Conservation (phyloP, 257 asterid species). For the Phtheirospermum japonicum region DNA sequence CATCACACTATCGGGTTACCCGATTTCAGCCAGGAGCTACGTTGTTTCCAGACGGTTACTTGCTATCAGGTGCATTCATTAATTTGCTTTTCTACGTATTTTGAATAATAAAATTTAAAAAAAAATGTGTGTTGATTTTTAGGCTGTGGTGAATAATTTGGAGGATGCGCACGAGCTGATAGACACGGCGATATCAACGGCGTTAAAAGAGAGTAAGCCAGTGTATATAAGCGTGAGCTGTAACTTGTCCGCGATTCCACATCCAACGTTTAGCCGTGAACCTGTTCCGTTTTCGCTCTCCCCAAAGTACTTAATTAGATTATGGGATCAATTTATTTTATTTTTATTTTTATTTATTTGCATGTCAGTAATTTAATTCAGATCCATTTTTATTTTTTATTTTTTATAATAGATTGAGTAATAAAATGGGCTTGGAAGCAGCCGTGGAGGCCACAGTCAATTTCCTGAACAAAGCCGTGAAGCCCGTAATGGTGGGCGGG, state of each 20-base stretch:
- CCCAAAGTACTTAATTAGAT: conserved; percentile 31
- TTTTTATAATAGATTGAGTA: conserved; percentile 43
- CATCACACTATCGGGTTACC: conserved; percentile 45
- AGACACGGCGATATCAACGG: conserved; percentile 41
- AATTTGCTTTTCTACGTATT: not conserved
- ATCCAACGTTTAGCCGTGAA: conserved; percentile 35
- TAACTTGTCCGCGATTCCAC: conserved; percentile 42
- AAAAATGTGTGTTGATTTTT: no score
- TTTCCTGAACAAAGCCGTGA: conserved; percentile 63
- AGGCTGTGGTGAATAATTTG: conserved; percentile 42
- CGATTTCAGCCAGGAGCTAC: conserved; percentile 43
- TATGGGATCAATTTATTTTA: no score
- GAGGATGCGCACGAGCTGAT: conserved; percentile 42
- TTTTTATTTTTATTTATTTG: not conserved
- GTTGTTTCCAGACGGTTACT: conserved; percentile 45
- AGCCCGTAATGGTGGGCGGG: conserved; percentile 77
- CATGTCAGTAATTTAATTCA: not conserved
- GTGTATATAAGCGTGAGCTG: conserved; percentile 41
- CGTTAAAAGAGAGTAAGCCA: conserved; percentile 45
- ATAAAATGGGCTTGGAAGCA: conserved; percentile 50
- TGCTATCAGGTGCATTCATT: conserved; percentile 36
- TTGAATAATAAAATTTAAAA: no score
- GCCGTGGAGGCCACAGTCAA: conserved; percentile 67
- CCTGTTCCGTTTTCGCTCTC: conserved; percentile 39
- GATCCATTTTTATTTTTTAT: not conserved